These are phyloP conservation scores for Aspergillus nomiae DNA, from an alignment of 2,329 filamentous ascomycete species.

Conservation along the genomic window DNA sequence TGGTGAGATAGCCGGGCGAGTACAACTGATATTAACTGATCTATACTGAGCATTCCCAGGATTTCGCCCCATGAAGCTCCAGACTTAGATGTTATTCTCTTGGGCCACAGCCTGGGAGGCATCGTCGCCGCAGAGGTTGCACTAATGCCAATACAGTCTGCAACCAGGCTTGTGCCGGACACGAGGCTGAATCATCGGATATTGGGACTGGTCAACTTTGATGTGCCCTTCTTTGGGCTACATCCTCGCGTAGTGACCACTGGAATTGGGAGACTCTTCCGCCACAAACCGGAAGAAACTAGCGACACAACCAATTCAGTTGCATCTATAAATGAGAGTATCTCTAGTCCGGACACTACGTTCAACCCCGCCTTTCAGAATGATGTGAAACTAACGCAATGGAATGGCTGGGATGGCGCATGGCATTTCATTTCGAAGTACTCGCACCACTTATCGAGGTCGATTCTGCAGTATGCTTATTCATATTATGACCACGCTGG, in stretches of 20 bases:
- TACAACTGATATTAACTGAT: conserved; percentile 10
- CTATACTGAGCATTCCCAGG: conserved; percentile 43
- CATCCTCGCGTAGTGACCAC: conserved; percentile 85
- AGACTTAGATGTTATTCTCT: conserved; percentile 75
- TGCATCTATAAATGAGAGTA: background rate
- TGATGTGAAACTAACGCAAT: conserved; percentile 3
- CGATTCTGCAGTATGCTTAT: conserved; percentile 4
- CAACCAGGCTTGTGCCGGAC: background rate
- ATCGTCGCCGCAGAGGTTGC: conserved; percentile 78
- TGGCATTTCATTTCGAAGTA: conserved; percentile 13
- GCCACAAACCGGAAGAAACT: conserved; percentile 19
- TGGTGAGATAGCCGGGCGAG: conserved; percentile 54
- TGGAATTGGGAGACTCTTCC: conserved; percentile 76
- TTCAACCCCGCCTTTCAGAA: conserved; percentile 11
- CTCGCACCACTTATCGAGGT: conserved; percentile 5
- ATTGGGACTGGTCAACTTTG: conserved; percentile 77
- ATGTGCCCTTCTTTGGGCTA: conserved; percentile 84
- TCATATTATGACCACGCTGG: conserved; percentile 14
- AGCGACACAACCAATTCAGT: background rate
- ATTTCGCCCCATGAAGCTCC: conserved; percentile 73
- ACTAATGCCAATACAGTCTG: conserved; percentile 50
- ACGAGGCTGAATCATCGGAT: conserved; percentile 65
- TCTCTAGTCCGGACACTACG: background rate
- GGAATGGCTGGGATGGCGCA: conserved; percentile 11
- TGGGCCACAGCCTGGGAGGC: conserved; percentile 91